Evolutionary conservation across 1,139 yeast genomes (phyloP).

Genomic region (Geotrichum europaeum): DNA sequence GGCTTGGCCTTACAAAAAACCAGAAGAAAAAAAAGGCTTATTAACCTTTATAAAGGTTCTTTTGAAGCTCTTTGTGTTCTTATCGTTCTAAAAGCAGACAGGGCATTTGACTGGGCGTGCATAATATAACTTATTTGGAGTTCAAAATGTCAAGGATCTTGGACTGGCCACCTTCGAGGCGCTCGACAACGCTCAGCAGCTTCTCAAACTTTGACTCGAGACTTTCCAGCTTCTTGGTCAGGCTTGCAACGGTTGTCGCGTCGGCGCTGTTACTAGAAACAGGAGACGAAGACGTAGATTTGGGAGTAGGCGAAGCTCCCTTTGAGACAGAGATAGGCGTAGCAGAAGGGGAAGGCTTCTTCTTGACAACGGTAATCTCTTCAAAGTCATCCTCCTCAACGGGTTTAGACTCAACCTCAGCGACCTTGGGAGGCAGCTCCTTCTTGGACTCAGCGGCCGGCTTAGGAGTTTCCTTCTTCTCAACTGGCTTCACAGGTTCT

Average conservation of each 20-base stretch:
- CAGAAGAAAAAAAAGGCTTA: no score
- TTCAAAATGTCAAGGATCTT: constrained; percentile 6
- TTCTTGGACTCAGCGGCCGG: constrained; percentile 17
- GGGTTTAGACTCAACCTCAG: constrained; percentile 12
- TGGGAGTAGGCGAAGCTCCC: constrained; percentile 9
- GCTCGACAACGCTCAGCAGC: constrained; percentile 22
- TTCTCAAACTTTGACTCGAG: constrained; percentile 43
- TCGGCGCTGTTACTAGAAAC: background rate
- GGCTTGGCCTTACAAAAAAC: no score
- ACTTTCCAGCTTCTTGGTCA: constrained; percentile 14
- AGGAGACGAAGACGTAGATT: background rate
- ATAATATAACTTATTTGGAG: constrained; percentile 3
- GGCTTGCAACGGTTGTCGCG: constrained; percentile 11
- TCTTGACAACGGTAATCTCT: constrained; percentile 5
- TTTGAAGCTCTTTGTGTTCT: background rate
- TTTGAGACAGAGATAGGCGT: background rate
- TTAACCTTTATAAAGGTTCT: no score
- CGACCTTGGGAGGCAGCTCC: constrained; percentile 12
- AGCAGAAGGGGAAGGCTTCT: background rate
- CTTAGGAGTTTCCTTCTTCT: constrained; percentile 11
- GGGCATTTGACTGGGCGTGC: background rate
- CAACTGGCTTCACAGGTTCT: constrained; percentile 17
- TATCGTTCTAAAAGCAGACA: background rate
- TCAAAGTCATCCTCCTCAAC: constrained; percentile 9
- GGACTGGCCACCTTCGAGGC: constrained; percentile 11